Base-by-base conservation (phyloP, 257 asterid genomes). In the Linderniella brevidens region DNA sequence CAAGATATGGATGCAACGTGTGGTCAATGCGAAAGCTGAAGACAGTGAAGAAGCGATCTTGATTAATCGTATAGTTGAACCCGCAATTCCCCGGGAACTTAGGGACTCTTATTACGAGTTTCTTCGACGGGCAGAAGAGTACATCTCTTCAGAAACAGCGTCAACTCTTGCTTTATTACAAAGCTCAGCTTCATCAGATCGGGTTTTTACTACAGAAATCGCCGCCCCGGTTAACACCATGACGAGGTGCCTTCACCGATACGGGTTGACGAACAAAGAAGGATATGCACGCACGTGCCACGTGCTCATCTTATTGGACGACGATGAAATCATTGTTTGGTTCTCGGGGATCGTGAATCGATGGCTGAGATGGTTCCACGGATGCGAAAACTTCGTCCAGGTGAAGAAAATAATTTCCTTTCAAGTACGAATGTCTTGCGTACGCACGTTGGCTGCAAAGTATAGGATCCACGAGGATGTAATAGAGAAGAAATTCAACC, bases 41-140 rank as follows among this genome's bases (percentile, higher is more conserved):
- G 69, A 35, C 15, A 69, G 55, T 43, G 87, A 68, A 72, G 93
- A 74, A 50, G 35, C 19, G 19, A 29, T 84, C 42, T 63, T 87
- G 61, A 71, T 80, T 39, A 76, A 64, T 66, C 64, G 58, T 67
- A 58, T 88, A 25, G 64, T 56, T 13, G 94, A 88, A 67, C 96
- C 92, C 19, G 70, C 93, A 43, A 87, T 88, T 51, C 98, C 98
- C 0, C 72, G 56, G 59, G 93, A 80, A 57, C 73, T 88, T 52
- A 64, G 43, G 25, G 85, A 84, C 58, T 75, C 96, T 19, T 75
- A 59, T 58, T 54, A 69, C 35, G 76, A 84, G 60, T 88, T 88
- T 64, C 93, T 76, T 52, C 76, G 68, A 64, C 64, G 58, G 19
- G 87, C 76, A 41, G 65, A 69, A 63, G 76, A 76, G 38, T 84